These are phyloP conservation scores for Podila minutissima DNA, from an alignment of 192 early-diverging fungal genomes.

Conservation along the genomic window DNA sequence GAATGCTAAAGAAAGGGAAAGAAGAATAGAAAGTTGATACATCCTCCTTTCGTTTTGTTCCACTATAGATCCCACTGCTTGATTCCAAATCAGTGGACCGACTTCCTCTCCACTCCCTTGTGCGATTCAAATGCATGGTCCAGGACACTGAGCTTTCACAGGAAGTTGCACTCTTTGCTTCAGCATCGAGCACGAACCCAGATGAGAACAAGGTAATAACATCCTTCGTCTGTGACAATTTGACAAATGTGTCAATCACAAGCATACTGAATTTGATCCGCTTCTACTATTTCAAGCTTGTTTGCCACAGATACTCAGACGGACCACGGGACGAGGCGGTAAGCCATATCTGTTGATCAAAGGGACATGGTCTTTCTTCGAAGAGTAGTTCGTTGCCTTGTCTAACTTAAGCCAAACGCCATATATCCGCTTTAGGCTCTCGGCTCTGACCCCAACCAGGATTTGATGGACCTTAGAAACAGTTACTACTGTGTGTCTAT, in stretches of 20 bases:
- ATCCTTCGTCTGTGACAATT: neutral
- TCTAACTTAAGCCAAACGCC: neutral
- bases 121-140: conserved; percentile 84
- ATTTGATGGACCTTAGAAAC: conserved; percentile 68
- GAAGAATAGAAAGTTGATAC: neutral
- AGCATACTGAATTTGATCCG: neutral
- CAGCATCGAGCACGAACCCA: conserved; percentile 27
- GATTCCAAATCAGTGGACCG: conserved; percentile 41
- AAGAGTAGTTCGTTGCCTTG: too few species aligned
- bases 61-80: conserved; percentile 54
- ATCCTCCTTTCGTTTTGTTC: neutral
- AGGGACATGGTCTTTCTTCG: neutral
- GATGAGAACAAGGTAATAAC: conserved; percentile 47
- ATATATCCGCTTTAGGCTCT: neutral
- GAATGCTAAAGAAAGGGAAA: neutral
- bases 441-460: conserved; percentile 8
- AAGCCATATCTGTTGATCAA: neutral
- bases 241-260: neutral
- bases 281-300: conserved; percentile 2
- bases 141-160: conserved; percentile 82
- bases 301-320: conserved; percentile 59
- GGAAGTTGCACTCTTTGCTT: conserved; percentile 63
- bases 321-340: conserved; percentile 44
- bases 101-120: conserved; percentile 57
- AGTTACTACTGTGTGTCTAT: conserved; percentile 77